These are phyloP conservation scores for Colletotrichum acutatum DNA, from an alignment of 2,329 filamentous ascomycete species.

Conservation along the genomic window DNA sequence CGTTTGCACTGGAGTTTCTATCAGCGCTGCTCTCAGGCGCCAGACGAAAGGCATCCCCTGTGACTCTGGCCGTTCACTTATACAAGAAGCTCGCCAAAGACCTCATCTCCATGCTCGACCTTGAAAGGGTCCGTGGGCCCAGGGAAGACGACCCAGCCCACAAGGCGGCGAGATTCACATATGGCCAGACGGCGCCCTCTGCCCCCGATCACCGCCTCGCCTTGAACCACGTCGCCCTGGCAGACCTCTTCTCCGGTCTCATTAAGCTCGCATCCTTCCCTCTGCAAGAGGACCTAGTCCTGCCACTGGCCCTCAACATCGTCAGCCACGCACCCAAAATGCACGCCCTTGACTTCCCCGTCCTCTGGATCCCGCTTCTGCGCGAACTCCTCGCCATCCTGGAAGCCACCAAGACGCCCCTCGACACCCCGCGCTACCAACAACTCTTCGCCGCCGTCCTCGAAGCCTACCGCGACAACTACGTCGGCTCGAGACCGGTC, in stretches of 20 bases:
- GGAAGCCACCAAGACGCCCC: constrained; percentile 8
- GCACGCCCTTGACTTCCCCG: constrained; percentile 33
- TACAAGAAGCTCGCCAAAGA: constrained; percentile 8
- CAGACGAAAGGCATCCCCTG: neutral
- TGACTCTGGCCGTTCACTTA: neutral
- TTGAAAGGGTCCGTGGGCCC: neutral
- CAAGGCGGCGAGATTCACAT: neutral
- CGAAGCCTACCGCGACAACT: constrained; percentile 38
- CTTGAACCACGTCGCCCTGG: neutral
- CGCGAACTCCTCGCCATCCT: constrained; percentile 36
- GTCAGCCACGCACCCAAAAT: constrained; percentile 33
- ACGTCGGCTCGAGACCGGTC: constrained; percentile 38
- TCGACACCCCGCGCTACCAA: constrained; percentile 37
- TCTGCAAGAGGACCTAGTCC: constrained; percentile 34
- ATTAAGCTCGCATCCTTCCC: constrained; percentile 27
- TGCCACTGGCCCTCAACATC: constrained; percentile 38
- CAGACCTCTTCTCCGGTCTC: constrained; percentile 4
- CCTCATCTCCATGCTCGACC: neutral
- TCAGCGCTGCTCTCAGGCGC: neutral
- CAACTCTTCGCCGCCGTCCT: constrained; percentile 40
- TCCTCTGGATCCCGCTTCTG: constrained; percentile 46
- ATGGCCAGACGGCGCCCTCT: neutral
- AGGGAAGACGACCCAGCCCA: neutral
- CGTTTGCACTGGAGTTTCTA: neutral
- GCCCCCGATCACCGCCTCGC: neutral